Evolutionary conservation across 352 stramenopile species (phyloP), one percentile per base, ranked within the genome.

Genomic region (Halophytophthora polymorphica): DNA sequence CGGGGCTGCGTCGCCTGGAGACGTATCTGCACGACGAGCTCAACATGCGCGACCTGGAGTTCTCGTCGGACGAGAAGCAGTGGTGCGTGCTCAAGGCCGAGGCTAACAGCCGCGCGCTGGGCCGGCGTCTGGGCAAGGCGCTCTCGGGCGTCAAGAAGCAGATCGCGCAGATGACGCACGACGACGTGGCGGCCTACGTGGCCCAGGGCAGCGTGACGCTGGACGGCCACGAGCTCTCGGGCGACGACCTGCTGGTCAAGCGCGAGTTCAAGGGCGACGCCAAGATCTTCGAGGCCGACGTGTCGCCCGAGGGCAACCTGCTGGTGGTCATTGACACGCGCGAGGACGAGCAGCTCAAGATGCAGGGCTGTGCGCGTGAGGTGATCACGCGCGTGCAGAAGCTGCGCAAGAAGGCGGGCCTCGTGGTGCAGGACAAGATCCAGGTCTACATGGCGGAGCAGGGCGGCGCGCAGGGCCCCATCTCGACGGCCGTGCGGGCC

Each of bases 331-430:
- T 99, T 45, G 95, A 99, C 69, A 97, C 84, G 22, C 91, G 88
- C 25, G 84, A 98, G 65, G 95, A 99, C 68, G 92, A 99, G 53
- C 75, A 96, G 52, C 92, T 99, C 13, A 90, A 98, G 48, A 77
- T 84, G 52, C 85, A 97, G 53, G 96, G 94, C 44, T 89, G 86
- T 53, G 90, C 96, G 2, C 92, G 97, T 56, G 96, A 99, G 65
- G 83, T 99, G 42, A 96, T 99, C 54, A 99, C 97, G 60, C 88
- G 92, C 35, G 95, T 99, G 60, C 97, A 99, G 70, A 98, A 99
- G 73, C 75, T 99, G 45, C 83, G 97, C 34, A 99, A 99, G 77
- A 93, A 88, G 61, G 88, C 94, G 13, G 96, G 96, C 6, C 76
- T 99, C 6, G 88, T 97, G 47, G 68, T 98, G 31, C 86, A 88